Evolutionary conservation across 768 basidiomycete genomes (phyloP), one percentile per base, ranked within the genome.

Genomic region (Serendipita sp.): DNA sequence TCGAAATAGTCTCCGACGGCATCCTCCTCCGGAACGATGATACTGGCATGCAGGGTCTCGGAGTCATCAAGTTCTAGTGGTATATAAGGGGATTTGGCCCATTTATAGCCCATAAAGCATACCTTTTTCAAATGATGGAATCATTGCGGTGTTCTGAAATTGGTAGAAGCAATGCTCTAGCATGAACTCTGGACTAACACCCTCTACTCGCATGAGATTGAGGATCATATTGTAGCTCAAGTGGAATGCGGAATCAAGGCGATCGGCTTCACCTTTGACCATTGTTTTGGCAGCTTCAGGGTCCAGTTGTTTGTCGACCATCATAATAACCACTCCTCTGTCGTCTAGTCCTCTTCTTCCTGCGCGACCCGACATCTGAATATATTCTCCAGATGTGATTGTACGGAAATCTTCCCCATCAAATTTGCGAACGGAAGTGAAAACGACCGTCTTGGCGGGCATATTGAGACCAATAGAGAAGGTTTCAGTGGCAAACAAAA

Each of bases 371-470:
- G 93, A 94, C 96, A 99, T 99, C 71, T 99, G 96, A 69, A 98
- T 96, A 73, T 99, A 99, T 79, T 99, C 96, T 64, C 96, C 88
- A 0, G 86, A 88, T 0, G 91, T 91, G 40, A 99, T 78, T 71
- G 91, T 91, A 31, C 96, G 81, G 77, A 96, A 96, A 69, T 94
- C 92, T 48, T 83, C 83, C 0, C 96, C 96, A 72, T 99, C 96
- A 69, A 93, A 98, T 75, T 99, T 99, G 68, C 92, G 85, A 2
- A 92, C 87, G 0, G 86, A 82, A 0, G 92, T 96, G 77, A 99
- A 99, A 27, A 99, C 95, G 55, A 99, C 96, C 2, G 96, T 98
- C 77, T 97, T 98, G 16, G 96, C 96, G 10, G 96, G 96, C 96
- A 99, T 99, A 75, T 99, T 99, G 48, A 99, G 78, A 43, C 91